phyloP scores from a whole-genome alignment of 2,329 filamentous ascomycete genomes.

The Aureobasidium sp. region DNA sequence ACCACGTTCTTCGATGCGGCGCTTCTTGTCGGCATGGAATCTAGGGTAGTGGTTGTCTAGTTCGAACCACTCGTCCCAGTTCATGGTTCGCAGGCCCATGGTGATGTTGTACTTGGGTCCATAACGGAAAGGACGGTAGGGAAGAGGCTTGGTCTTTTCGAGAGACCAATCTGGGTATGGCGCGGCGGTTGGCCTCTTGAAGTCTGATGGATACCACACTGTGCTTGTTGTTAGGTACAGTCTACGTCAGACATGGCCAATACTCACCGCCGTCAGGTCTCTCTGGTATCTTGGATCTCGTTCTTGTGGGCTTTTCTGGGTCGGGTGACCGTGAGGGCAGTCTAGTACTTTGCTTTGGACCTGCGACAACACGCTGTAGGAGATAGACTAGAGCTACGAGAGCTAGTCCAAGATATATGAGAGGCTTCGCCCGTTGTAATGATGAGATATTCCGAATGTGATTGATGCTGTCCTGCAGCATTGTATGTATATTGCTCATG shows the following conservation, averaged over 20 bases:
- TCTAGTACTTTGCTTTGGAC: background rate
- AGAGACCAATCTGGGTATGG: conserved; percentile 66
- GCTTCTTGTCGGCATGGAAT: conserved; percentile 65
- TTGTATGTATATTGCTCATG: background rate
- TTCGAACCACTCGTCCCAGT: conserved; percentile 73
- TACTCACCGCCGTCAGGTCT: conserved; percentile 42
- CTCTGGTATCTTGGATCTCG: conserved; percentile 27
- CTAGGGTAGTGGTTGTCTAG: conserved; percentile 71
- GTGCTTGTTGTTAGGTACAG: background rate
- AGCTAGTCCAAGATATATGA: conserved; percentile 7
- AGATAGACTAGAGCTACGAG: background rate
- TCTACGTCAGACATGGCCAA: background rate
- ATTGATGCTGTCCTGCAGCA: background rate
- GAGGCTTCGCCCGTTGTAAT: background rate
- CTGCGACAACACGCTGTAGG: background rate
- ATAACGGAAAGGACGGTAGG: conserved; percentile 71
- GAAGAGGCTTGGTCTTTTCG: conserved; percentile 61
- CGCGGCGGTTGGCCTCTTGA: conserved; percentile 51
- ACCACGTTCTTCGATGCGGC: conserved; percentile 60
- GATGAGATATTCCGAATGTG: background rate
- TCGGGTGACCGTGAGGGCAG: conserved; percentile 31
- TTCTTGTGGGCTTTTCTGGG: conserved; percentile 38
- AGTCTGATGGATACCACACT: conserved; percentile 53
- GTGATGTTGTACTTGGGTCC: conserved; percentile 71
- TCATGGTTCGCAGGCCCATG: conserved; percentile 66